Evolutionary conservation across 2,329 filamentous ascomycete species (phyloP).

Genomic region (Parastagonospora avenae): DNA sequence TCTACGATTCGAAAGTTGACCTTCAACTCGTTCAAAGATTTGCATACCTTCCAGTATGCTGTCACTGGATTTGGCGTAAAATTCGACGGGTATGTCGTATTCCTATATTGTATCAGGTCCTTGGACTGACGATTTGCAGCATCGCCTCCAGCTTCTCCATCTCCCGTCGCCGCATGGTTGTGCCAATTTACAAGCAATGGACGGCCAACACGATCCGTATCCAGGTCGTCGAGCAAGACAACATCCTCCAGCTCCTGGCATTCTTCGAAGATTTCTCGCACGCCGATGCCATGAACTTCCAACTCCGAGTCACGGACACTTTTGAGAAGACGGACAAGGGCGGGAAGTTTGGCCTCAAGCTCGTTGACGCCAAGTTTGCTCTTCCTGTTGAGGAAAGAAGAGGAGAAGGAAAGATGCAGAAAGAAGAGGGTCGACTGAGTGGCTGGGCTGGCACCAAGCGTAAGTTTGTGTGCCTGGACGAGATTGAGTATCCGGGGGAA

Average conservation of each 20-base stretch:
- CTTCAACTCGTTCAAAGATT: slow-evolving; percentile 55
- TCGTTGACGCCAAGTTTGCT: slow-evolving; percentile 90
- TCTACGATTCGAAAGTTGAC: slow-evolving; percentile 72
- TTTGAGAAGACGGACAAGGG: slow-evolving; percentile 67
- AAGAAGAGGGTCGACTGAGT: slow-evolving; percentile 54
- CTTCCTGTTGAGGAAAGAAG: slow-evolving; percentile 66
- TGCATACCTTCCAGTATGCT: slow-evolving; percentile 79
- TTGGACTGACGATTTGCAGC: slow-evolving; percentile 29
- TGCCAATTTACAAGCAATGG: slow-evolving; percentile 94
- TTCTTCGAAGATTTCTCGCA: slow-evolving; percentile 90
- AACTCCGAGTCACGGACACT: slow-evolving; percentile 80
- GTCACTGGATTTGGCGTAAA: slow-evolving; percentile 78
- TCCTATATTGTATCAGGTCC: neutral
- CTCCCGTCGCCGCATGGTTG: slow-evolving; percentile 82
- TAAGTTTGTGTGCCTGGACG: slow-evolving; percentile 82
- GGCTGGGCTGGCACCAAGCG: slow-evolving; percentile 63
- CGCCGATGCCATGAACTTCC: slow-evolving; percentile 87
- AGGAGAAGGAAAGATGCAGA: slow-evolving; percentile 55
- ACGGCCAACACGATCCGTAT: slow-evolving; percentile 80
- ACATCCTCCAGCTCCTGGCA: slow-evolving; percentile 75
- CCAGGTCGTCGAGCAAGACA: slow-evolving; percentile 78
- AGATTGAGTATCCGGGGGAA: slow-evolving; percentile 87
- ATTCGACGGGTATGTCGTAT: slow-evolving; percentile 38
- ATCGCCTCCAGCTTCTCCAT: slow-evolving; percentile 78
- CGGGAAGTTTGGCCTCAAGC: slow-evolving; percentile 71